phyloP scores from a whole-genome alignment of 1,139 yeast species.

The Arxiozyma bovina region DNA sequence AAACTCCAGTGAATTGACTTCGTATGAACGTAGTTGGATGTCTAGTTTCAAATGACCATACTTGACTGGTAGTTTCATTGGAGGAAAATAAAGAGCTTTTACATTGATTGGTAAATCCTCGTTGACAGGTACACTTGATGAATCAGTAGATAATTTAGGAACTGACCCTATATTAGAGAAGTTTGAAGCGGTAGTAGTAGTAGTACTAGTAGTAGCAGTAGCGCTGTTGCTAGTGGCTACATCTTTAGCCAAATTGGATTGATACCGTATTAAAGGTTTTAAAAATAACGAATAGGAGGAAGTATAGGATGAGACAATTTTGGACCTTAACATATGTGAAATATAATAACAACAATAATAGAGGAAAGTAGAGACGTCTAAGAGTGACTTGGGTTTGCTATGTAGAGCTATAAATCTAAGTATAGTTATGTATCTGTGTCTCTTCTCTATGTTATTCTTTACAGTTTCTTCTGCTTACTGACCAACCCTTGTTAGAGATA shows the following conservation, averaged over 20 bases:
- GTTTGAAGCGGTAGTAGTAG: background rate
- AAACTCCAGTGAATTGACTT: constrained; percentile 59
- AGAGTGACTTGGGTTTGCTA: too few relatives aligned
- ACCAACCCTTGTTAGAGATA: too few relatives aligned
- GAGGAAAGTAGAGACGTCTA: too few relatives aligned
- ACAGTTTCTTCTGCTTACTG: too few relatives aligned
- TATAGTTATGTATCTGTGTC: too few relatives aligned
- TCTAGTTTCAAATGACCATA: constrained; percentile 69
- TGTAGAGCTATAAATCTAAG: too few relatives aligned
- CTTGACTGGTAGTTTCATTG: constrained; percentile 57
- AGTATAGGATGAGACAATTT: background rate
- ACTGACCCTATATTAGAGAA: background rate
- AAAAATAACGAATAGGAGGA: background rate
- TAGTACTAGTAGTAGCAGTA: too few relatives aligned
- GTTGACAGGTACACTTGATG: background rate
- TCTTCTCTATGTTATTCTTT: too few relatives aligned
- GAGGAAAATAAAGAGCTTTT: constrained; percentile 73
- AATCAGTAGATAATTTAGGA: background rate
- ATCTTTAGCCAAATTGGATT: background rate
- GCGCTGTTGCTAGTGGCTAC: too few relatives aligned
- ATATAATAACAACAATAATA: too few relatives aligned
- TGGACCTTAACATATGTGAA: background rate
- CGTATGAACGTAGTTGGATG: constrained; percentile 64
- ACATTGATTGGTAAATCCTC: constrained; percentile 61
- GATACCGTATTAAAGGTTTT: background rate